Evolutionary conservation across 164 flowering plant species (phyloP), one percentile per base, ranked within the genome.

Genomic region (Protea cynaroides): DNA sequence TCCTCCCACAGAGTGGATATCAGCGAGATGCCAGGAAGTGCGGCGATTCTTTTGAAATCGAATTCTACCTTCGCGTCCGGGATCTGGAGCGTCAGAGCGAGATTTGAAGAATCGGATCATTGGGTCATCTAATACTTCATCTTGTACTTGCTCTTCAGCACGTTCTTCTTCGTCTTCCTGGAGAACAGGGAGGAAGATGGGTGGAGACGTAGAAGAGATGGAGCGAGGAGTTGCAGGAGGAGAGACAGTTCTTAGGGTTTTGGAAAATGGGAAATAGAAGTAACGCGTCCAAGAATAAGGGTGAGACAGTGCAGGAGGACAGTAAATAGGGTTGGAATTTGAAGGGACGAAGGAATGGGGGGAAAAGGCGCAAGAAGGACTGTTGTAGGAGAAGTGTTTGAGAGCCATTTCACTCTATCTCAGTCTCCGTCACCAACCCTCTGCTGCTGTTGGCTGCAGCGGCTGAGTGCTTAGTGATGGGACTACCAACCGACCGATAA

Each of bases 41-140:
- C 86, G 82, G 55, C 96, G 89, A 64, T 84, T 87, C 66, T 72
- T 76, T 64, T 86, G 83, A 46, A 84, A 80, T 52, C 75, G 66
- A 47, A 80, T 18, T 38, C 73, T 69, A 62, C 85, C 82, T 70
- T 83, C 81, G 38, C 19, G 66, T 0, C 37, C 63, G 0, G 96
- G 86, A 78, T 89, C 90, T 62, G 68, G 67, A 23, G 84, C 74
- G 9, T 72, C 54, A 36, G 84, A 55, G 46, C 81, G 89, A 17
- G 90, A 75, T 61, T 81, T 82, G 81, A 89, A 85, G 86, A 92
- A 92, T 61, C 58, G 69, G 38, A 75, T 46, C 66, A 88, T 55
- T 43, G 98, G 93, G 79, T 92, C 92, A 0, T 61, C 67, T 49
- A 14, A 59, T 58, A 38, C 66, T 29, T 44, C 43, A n/a, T 72